Conservation (phyloP, 176 grass and related monocot species). For the Avena eriantha region DNA sequence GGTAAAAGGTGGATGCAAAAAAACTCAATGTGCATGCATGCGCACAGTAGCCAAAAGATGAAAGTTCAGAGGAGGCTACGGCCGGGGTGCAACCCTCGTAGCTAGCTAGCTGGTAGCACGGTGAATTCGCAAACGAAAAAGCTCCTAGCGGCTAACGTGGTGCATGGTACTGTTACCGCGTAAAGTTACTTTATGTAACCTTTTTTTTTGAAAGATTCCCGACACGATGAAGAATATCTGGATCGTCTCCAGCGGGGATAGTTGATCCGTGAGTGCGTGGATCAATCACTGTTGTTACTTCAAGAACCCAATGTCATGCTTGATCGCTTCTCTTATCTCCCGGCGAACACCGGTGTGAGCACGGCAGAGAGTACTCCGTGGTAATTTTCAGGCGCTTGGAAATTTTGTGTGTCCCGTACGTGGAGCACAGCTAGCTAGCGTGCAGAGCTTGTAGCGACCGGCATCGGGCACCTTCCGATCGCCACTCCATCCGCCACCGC, state of each 20-base stretch:
- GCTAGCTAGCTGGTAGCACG: neutral
- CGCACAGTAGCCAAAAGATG: conserved; percentile 1
- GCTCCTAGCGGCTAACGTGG: neutral
- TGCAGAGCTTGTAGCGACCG: neutral
- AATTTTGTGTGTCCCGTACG: neutral
- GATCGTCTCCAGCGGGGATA: neutral
- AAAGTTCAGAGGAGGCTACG: neutral
- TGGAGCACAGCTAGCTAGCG: neutral
- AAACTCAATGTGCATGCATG: neutral
- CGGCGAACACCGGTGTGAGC: no score
- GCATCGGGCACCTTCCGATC: neutral
- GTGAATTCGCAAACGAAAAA: no score
- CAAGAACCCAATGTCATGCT: no score
- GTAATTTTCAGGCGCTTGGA: neutral
- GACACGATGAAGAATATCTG: conserved; percentile 24
- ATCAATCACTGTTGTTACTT: neutral
- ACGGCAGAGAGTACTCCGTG: no score
- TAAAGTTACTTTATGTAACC: conserved; percentile 15
- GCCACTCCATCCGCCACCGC: neutral
- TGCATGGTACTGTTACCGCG: conserved; percentile 27
- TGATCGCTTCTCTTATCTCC: no score
- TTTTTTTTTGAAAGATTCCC: neutral
- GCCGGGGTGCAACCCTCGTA: no score
- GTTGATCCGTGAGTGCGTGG: neutral
- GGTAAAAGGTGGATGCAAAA: conserved; percentile 10